Evolutionary conservation across 2,329 filamentous ascomycete species (phyloP).

Genomic region (Arthroderma sp.): DNA sequence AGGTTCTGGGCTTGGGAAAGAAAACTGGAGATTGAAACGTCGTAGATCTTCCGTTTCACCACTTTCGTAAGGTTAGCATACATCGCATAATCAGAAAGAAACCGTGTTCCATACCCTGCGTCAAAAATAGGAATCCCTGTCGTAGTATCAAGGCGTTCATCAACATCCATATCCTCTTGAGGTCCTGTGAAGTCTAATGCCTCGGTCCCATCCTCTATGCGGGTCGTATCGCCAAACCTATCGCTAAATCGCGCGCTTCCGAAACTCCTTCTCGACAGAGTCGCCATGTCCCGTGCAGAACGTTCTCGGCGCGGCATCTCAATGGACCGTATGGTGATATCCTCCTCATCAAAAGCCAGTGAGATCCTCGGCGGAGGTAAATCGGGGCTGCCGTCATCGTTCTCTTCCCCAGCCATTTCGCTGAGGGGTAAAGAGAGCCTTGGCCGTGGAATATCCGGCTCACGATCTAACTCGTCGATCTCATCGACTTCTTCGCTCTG

Average conservation of each 20-base stretch:
- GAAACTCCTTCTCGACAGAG: conserved; percentile 32
- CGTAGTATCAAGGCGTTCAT: conserved; percentile 22
- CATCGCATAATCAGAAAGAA: background rate
- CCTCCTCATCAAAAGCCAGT: conserved; percentile 35
- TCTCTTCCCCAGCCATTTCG: conserved; percentile 22
- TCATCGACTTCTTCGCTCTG: conserved; percentile 16
- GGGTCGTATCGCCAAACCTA: conserved; percentile 36
- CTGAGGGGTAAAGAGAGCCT: conserved; percentile 35
- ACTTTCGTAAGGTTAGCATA: conserved; percentile 14
- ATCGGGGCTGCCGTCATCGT: conserved; percentile 29
- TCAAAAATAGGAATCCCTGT: conserved; percentile 27
- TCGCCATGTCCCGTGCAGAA: conserved; percentile 23
- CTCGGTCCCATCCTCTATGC: conserved; percentile 32
- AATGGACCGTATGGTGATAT: conserved; percentile 28
- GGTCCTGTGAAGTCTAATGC: conserved; percentile 25
- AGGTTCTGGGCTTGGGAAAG: conserved; percentile 25
- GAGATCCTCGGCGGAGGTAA: conserved; percentile 26
- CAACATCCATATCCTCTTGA: conserved; percentile 23
- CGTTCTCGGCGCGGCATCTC: conserved; percentile 32
- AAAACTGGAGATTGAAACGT: conserved; percentile 29
- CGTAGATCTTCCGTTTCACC: conserved; percentile 32
- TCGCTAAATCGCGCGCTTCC: conserved; percentile 35
- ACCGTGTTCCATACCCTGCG: conserved; percentile 19
- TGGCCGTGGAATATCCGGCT: conserved; percentile 31
- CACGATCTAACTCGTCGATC: conserved; percentile 36